Evolutionary conservation across 176 grass and related monocot species (phyloP).

Genomic region (Eleusine coracana): DNA sequence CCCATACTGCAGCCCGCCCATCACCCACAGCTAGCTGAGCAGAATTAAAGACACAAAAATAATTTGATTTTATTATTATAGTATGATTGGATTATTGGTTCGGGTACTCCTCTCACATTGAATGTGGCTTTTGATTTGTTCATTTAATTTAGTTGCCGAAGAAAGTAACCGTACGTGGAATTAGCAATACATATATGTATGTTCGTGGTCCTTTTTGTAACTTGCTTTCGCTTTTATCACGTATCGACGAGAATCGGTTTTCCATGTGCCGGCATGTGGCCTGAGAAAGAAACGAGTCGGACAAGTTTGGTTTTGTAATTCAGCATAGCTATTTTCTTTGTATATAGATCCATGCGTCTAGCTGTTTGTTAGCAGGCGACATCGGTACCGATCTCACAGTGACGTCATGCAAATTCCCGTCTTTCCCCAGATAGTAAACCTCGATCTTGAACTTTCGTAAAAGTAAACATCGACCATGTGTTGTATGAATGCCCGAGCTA

Average conservation of each 20-base stretch:
- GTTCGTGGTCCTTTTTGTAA: not conserved
- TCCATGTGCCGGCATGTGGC: not conserved
- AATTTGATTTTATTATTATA: not conserved
- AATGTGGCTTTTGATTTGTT: not conserved
- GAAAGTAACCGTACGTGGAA: not conserved
- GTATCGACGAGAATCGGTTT: not conserved
- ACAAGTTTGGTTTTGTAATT: too few relatives aligned
- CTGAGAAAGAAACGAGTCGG: not conserved
- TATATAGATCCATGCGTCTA: too few relatives aligned
- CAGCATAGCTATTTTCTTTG: too few relatives aligned
- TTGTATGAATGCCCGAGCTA: too few relatives aligned
- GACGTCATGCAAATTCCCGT: too few relatives aligned
- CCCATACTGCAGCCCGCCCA: slow-evolving; percentile 50
- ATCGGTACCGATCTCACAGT: too few relatives aligned
- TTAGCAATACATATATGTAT: not conserved
- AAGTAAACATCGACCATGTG: too few relatives aligned
- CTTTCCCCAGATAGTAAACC: too few relatives aligned
- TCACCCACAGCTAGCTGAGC: slow-evolving; percentile 39
- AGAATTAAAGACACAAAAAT: not conserved
- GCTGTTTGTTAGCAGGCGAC: too few relatives aligned
- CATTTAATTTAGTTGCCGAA: not conserved
- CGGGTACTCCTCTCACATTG: not conserved
- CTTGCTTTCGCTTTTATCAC: not conserved
- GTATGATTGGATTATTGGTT: not conserved
- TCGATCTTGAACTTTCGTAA: too few relatives aligned